These are phyloP conservation scores for Cryptosporidium tyzzeri DNA, from an alignment of 169 alveolate species.

Conservation along the genomic window DNA sequence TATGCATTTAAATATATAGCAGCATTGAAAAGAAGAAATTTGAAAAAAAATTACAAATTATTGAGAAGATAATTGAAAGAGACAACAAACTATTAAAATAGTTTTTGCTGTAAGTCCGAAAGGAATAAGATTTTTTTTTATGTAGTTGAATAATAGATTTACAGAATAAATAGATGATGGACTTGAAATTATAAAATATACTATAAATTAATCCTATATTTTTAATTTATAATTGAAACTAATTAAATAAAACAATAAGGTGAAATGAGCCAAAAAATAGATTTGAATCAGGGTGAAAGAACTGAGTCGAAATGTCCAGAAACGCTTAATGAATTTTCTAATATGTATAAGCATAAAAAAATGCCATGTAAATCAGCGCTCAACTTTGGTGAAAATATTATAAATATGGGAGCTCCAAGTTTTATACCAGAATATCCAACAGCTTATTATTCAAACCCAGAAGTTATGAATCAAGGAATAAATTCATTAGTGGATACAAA, in stretches of 20 bases:
- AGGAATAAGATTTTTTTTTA: no score
- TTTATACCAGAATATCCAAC: slow-evolving; percentile 66
- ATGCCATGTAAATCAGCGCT: slow-evolving; percentile 74
- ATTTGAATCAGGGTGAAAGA: neutral
- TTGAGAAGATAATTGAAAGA: neutral
- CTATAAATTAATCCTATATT: neutral
- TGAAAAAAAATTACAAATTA: neutral
- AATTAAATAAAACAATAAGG: neutral
- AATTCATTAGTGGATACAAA: slow-evolving; percentile 62
- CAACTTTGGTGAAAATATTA: slow-evolving; percentile 55
- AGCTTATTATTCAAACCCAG: slow-evolving; percentile 57
- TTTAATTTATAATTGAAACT: neutral
- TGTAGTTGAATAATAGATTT: neutral
- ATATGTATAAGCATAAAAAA: slow-evolving; percentile 19
- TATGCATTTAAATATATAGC: neutral
- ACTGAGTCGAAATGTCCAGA: slow-evolving; percentile 40
- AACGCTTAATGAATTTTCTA: slow-evolving; percentile 31
- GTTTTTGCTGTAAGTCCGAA: no score
- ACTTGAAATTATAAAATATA: neutral
- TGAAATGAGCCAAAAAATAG: neutral
- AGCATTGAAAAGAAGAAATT: neutral
- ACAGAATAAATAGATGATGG: neutral
- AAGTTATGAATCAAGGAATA: slow-evolving; percentile 27
- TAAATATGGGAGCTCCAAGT: neutral
- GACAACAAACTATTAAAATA: neutral